Base-by-base conservation (phyloP, 1,139 yeast species). In the Zygoascus meyerae region DNA sequence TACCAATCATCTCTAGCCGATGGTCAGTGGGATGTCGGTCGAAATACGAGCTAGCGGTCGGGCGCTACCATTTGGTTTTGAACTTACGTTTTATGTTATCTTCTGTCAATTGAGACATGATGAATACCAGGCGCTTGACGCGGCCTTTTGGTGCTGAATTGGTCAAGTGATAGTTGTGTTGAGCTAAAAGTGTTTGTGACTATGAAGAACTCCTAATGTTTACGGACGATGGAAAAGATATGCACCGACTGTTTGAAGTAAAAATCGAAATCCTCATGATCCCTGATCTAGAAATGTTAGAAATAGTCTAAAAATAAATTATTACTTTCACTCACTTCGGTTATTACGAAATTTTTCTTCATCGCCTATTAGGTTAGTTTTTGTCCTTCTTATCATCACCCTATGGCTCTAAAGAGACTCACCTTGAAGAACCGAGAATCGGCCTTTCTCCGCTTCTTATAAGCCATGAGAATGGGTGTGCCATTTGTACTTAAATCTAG, bases 361-460 rank as follows among this genome's bases (percentile, higher is more conserved):
- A 70, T 68, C 10, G 63, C 55, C 59, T 59, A 31, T 5, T 5
- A 12, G 14, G 47, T 52, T 53, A 12, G 31, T 26, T 34, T 17
- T 4, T n/a, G 18, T 12, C 10, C 2, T 9, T 9, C 15, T 5
- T 9, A 2, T 18, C 38, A 10, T 30, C 28, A 7, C 6, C 5
- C n/a, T n/a, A 10, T 21, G 12, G 28, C 33, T 11, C 30, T 31
- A 26, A n/a, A 6, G 10, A 12, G 11, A 50, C 54, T 53, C 17
- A 60, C 61, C 49, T 64, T 67, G 65, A 76, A 76, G 52, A 76
- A 76, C 40, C 66, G 65, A n/a, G 67, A 58, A 53, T 77, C 79
- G 0, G 80, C 80, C 62, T 73, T 75, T 52, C 81, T 63, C 52
- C 82, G 67, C 55, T 75, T 73, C 49, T 71, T 72, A 53, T 75